phyloP scores from a whole-genome alignment of 768 basidiomycete species.

The Suillus cothurnatus region DNA sequence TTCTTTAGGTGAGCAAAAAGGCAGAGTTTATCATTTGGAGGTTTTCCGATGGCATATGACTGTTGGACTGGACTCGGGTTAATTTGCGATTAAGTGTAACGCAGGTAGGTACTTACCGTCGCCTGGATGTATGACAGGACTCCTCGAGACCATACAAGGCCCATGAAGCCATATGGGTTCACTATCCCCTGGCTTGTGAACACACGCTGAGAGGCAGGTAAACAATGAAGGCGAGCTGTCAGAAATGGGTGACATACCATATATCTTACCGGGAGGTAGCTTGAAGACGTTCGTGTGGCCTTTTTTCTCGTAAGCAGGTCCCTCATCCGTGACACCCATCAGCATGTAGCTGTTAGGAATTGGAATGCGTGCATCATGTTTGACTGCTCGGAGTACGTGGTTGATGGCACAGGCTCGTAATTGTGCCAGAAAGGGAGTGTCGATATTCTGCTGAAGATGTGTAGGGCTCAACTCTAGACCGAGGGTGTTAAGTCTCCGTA shows the following conservation, averaged over 20 bases:
- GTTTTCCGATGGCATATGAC: conserved; percentile 71
- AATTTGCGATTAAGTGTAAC: conserved; percentile 8
- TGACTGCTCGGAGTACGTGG: conserved; percentile 71
- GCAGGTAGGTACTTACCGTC: conserved; percentile 49
- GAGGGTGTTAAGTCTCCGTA: conserved; percentile 50
- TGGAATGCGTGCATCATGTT: conserved; percentile 73
- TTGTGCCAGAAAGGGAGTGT: conserved; percentile 58
- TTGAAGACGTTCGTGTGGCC: conserved; percentile 56
- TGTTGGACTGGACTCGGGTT: conserved; percentile 53
- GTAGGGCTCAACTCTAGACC: conserved; percentile 49
- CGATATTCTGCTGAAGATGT: conserved; percentile 38
- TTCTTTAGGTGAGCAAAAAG: conserved; percentile 65
- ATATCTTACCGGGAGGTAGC: conserved; percentile 62
- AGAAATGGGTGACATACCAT: conserved; percentile 45
- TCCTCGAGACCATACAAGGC: conserved; percentile 63
- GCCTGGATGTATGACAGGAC: conserved; percentile 76
- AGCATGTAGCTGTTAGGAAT: conserved; percentile 69
- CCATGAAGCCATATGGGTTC: conserved; percentile 62
- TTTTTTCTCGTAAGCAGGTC: conserved; percentile 57
- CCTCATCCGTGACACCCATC: conserved; percentile 85
- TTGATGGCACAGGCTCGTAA: conserved; percentile 64
- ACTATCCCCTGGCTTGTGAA: conserved; percentile 51
- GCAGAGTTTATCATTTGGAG: conserved; percentile 56
- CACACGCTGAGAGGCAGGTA: conserved; percentile 47
- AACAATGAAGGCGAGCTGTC: not conserved